Conservation (phyloP, 176 grass and related monocot species). For the Cymbopogon citratus region DNA sequence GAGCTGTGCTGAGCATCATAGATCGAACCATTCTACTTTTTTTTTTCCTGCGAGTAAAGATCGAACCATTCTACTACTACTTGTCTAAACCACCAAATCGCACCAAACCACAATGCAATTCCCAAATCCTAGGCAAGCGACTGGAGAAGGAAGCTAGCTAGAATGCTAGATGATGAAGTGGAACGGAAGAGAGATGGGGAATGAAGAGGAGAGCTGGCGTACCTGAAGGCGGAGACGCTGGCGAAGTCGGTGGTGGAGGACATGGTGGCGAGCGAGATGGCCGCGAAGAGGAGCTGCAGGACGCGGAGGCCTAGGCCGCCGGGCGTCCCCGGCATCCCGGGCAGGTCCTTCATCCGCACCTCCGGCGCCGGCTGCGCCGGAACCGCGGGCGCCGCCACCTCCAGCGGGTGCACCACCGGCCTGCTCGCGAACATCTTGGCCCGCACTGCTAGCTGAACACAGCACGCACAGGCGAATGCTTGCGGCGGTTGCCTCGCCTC, state of each 20-base stretch:
- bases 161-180: not conserved
- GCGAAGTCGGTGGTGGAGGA: constrained; percentile 74
- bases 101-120: constrained; percentile 6
- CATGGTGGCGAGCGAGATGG: constrained; percentile 63
- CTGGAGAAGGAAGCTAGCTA: not conserved
- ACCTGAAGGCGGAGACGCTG: constrained; percentile 83
- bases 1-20: not conserved
- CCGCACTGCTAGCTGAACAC: not conserved
- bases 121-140: not conserved
- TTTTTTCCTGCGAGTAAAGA: too few relatives aligned
- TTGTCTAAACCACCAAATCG: constrained; percentile 9
- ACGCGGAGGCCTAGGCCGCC: constrained; percentile 60
- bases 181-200: not conserved
- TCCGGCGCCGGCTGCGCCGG: constrained; percentile 49
- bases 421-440: constrained; percentile 67
- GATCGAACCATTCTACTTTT: not conserved
- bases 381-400: constrained; percentile 68
- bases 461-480: not conserved
- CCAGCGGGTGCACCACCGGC: constrained; percentile 88
- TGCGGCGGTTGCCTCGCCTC: not conserved
- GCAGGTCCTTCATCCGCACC: constrained; percentile 83
- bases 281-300: constrained; percentile 67
- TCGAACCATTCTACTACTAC: not conserved
- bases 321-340: constrained; percentile 77
- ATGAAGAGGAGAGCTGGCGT: not conserved